Evolutionary conservation across 2,329 filamentous ascomycete species (phyloP), one percentile per base, ranked within the genome.

Genomic region (Aureobasidium namibiae): DNA sequence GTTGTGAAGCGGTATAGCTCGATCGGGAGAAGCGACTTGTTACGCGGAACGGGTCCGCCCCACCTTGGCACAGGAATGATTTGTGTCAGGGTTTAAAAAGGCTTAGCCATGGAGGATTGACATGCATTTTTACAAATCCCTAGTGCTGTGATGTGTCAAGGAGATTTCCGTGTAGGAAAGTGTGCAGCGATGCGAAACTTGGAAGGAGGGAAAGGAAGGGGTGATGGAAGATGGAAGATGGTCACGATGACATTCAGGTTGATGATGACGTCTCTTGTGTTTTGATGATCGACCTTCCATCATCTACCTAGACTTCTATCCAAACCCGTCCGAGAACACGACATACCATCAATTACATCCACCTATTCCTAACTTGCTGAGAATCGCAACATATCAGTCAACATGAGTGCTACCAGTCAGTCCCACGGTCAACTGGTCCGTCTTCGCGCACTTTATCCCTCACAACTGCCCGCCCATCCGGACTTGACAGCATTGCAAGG

Each of bases 381-480:
- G 9, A 8, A 45, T 39, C 29, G 8, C 13, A 42, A 9, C 9
- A 41, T 9, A 44, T 33, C 38, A 10, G 24, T 24, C 29, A 48
- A 14, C 21, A 57, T 57, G 54, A 57, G 52, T 41, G 34, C 41
- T 10, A 29, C 31, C 9, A 24, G 21, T 48, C 41, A 57, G 21
- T 14, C 57, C 14, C 60, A 68, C 3, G 67, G 68, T 14, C 45
- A 60, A 14, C 58, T 68, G 36, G 63, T 75, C 13, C 71, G 70
- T 59, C 66, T 75, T 59, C 69, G 65, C 33, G 57, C 65, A 10
- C 65, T 73, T 42, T 56, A 57, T 24, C 62, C 67, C 7, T 33
- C 61, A 39, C 64, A 72, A n/a, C 65, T 75, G 4, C 72, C 72
- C 9, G 33, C 64, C 7, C 72, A 74, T 61, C 66, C 70, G 1